Base-by-base conservation (phyloP, 805 yeast genomes). In the Candida palmyrensis region DNA sequence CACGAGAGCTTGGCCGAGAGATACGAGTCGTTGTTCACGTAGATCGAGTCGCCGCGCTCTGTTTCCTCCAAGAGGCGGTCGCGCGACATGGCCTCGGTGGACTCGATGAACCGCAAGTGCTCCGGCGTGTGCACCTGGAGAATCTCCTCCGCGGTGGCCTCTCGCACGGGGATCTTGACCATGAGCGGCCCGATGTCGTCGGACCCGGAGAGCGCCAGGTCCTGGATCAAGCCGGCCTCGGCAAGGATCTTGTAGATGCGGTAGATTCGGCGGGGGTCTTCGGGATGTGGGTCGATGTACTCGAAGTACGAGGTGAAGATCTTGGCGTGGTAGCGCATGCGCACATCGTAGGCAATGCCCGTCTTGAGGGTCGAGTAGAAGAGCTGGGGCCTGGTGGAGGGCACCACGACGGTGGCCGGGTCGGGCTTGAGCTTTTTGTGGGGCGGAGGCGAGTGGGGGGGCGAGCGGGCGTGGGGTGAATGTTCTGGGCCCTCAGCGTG, bases 271-370 rank as follows among this genome's bases (percentile, higher is more conserved):
- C 98, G 73, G 8, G 99, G 99, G 53, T 92, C 98, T 56, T 92
- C 99, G 4, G 99, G 99, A 54, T 92, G 99, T 2, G 97, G 98
- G 53, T 92, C 98, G 33, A 90, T 86, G 58, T 90, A 90, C 56
- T 90, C 96, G 48, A 77, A 84, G 45, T 90, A 86, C 2, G 92
- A 82, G 3, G 96, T 86, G 61, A 84, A 89, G 33, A 92, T 81
- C 53, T 88, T 86, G 25, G 97, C 95, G 55, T 92, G 99, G 57
- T 90, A 92, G 41, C 98, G 72, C 97, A 92, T 92, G 42, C 97
- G 71, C 14, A 88, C 97, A 56, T 92, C 99, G 59, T 92, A 92
- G 38, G 95, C 90, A 6, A 92, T 63, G 0, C 98, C 99, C 0
- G 98, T 90, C 55, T 88, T 90, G 48, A 83, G 61, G 2, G 84